Percentiles rank a stretch among this genome's conserved stretches.
Conservation (phyloP, 2,329 filamentous ascomycete species). For the Parasarocladium wereldwijsianum region DNA sequence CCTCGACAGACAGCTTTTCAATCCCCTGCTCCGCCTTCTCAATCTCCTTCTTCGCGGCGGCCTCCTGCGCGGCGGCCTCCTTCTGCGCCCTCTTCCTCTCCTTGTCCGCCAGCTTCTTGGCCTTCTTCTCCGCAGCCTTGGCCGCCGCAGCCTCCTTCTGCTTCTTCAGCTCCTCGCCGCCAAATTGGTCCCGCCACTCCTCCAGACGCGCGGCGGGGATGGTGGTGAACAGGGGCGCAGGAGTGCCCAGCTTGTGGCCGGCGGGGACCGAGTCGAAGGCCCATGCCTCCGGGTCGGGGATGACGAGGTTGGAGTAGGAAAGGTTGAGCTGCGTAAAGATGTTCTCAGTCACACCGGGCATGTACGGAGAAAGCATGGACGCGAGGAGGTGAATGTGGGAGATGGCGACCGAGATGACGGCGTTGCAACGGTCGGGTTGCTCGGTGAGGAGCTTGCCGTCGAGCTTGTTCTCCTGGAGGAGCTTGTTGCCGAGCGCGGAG, state of each 20-base stretch:
- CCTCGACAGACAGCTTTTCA: slow-evolving; percentile 3
- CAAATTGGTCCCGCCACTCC: slow-evolving; percentile 68
- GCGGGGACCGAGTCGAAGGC: slow-evolving; percentile 43
- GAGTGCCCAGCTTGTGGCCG: slow-evolving; percentile 69
- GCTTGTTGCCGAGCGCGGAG: slow-evolving; percentile 38
- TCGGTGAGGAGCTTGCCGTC: slow-evolving; percentile 40
- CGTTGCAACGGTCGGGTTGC: slow-evolving; percentile 36
- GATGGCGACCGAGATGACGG: slow-evolving; percentile 61
- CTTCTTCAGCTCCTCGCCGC: slow-evolving; percentile 50
- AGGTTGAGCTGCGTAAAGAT: slow-evolving; percentile 59
- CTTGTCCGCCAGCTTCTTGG: slow-evolving; percentile 34
- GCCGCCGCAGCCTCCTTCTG: slow-evolving; percentile 46
- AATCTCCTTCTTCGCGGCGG: slow-evolving; percentile 22
- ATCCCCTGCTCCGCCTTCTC: slow-evolving; percentile 2
- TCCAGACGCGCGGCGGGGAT: slow-evolving; percentile 72
- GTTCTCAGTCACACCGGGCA: slow-evolving; percentile 61
- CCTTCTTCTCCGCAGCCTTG: slow-evolving; percentile 36
- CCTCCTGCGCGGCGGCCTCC: slow-evolving; percentile 4
- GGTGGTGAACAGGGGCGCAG: slow-evolving; percentile 64
- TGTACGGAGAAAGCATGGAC: slow-evolving; percentile 66
- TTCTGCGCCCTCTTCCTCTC: slow-evolving; percentile 29
- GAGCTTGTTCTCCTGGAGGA: slow-evolving; percentile 36
- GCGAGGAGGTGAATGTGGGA: slow-evolving; percentile 76
- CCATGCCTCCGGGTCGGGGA: slow-evolving; percentile 55
- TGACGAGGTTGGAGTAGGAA: slow-evolving; percentile 29